Evolutionary conservation across 768 basidiomycete genomes (phyloP).

Genomic region (Termitomyces sp.): DNA sequence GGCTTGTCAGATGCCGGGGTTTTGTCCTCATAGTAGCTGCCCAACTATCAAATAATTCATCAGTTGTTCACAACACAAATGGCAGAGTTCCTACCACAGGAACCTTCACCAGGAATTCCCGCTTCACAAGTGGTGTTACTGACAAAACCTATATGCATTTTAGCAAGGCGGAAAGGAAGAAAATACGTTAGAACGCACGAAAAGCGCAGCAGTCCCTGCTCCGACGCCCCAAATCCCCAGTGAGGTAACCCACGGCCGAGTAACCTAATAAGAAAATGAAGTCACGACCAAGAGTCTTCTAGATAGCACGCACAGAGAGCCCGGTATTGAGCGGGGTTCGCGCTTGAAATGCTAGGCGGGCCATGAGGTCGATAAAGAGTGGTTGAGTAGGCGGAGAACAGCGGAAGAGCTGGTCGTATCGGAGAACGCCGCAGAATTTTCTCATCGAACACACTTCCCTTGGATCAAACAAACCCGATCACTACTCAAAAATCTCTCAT

Average conservation of each 20-base stretch:
- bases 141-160: slow-evolving; percentile 56
- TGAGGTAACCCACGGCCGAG: slow-evolving; percentile 57
- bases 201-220: slow-evolving; percentile 60
- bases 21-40: slow-evolving; percentile 72
- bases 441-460: neutral
- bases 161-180: neutral
- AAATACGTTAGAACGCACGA: slow-evolving; percentile 42
- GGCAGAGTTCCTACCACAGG: slow-evolving; percentile 56
- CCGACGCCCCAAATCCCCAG: slow-evolving; percentile 72
- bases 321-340: slow-evolving; percentile 34
- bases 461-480: slow-evolving; percentile 2
- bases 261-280: slow-evolving; percentile 29
- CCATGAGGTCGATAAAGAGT: slow-evolving; percentile 28
- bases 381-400: slow-evolving; percentile 20
- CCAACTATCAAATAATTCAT: slow-evolving; percentile 42
- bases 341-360: slow-evolving; percentile 36
- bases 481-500: neutral
- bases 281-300: slow-evolving; percentile 10
- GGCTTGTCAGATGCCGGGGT: slow-evolving; percentile 82
- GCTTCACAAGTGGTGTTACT: slow-evolving; percentile 81
- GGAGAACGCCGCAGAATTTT: slow-evolving; percentile 26
- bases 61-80: slow-evolving; percentile 7
- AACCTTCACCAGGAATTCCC: slow-evolving; percentile 66
- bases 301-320: slow-evolving; percentile 30
- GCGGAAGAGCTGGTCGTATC: slow-evolving; percentile 23